Base-by-base conservation (phyloP, 2,329 filamentous ascomycete species). In the Ophioceras dolichostomum region DNA sequence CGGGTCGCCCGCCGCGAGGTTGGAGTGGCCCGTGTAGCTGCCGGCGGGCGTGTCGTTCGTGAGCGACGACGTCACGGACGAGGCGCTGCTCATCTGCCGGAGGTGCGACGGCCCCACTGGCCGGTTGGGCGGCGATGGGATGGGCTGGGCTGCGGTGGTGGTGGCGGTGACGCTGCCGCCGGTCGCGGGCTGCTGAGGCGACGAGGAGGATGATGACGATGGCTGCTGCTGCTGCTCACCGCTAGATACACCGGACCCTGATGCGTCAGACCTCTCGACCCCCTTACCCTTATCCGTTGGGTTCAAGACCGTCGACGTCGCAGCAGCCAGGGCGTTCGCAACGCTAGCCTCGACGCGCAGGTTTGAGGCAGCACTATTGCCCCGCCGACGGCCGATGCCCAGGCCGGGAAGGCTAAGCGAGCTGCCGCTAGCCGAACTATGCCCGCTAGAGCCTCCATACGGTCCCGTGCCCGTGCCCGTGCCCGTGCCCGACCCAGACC, bases 81-180 rank as follows among this genome's bases (percentile, higher is more conserved):
- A 94, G 1, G 85, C 81, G 47, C 82, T 94, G 43, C 86, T 94
- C 58, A 91, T 78, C 47, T 93, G 82, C 18, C 86, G 76, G 14
- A 91, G 64, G 53, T 87, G 80, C 2, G 82, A 83, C 4, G 75
- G 73, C 29, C 73, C 74, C 7, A 74, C 68, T 2, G 69, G 63
- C 6, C 67, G 66, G n/a, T 67, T 62, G 2, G 30, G 7, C n/a
- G 65, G 51, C 4, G 65, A 61, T 5, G 66, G 58, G 43, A 68
- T 64, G 3, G 64, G 64, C 3, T 68, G 55, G 2, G 65, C 51
- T 1, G 57, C 50, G 4, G 60, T 56, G 1, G 61, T 52, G 47
- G 35, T 7, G 21, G 33, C 12, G n/a, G n/a, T n/a, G 12, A n/a
- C n/a, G 22, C 21, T 35, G n/a, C n/a, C n/a, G n/a, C n/a, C n/a